These are phyloP conservation scores for Neofusicoccum parvum DNA, from an alignment of 2,329 filamentous ascomycete genomes.

Conservation along the genomic window DNA sequence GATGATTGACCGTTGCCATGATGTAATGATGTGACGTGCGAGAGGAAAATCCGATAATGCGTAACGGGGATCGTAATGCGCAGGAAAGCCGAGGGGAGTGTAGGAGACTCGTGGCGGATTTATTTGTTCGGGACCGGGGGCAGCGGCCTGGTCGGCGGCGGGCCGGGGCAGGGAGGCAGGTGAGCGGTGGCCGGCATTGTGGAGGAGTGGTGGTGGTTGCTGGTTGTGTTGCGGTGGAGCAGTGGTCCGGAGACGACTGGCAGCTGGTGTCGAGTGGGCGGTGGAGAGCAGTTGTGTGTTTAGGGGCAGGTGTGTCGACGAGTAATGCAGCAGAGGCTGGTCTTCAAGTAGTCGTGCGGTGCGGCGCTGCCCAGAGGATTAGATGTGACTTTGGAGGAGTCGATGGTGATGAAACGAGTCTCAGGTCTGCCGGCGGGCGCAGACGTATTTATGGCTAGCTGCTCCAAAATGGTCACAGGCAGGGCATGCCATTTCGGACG, in stretches of 20 bases:
- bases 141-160: slow-evolving; percentile 50
- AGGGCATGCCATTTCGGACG: slow-evolving; percentile 43
- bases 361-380: background rate
- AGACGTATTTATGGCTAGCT: slow-evolving; percentile 43
- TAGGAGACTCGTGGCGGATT: slow-evolving; percentile 21
- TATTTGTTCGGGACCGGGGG: slow-evolving; percentile 50
- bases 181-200: slow-evolving; percentile 44
- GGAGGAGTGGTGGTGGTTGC: slow-evolving; percentile 24
- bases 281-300: slow-evolving; percentile 11
- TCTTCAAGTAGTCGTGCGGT: slow-evolving; percentile 4
- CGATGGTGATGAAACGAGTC: slow-evolving; percentile 37
- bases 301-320: slow-evolving; percentile 22
- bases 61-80: slow-evolving; percentile 19
- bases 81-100: background rate
- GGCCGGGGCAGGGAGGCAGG: slow-evolving; percentile 51
- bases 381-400: slow-evolving; percentile 23
- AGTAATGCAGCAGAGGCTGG: slow-evolving; percentile 13
- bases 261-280: slow-evolving; percentile 5
- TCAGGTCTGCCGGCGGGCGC: slow-evolving; percentile 31
- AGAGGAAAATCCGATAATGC: slow-evolving; percentile 19
- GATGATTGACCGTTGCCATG: slow-evolving; percentile 16
- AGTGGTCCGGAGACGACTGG: background rate
- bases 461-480: slow-evolving; percentile 39
- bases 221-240: background rate
- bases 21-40: slow-evolving; percentile 18